A percentile compares a stretch with the other conserved stretches of the same genome.
These are phyloP conservation scores for Apiosordaria backusii DNA, from an alignment of 495 filamentous ascomycete genomes.

Conservation along the genomic window DNA sequence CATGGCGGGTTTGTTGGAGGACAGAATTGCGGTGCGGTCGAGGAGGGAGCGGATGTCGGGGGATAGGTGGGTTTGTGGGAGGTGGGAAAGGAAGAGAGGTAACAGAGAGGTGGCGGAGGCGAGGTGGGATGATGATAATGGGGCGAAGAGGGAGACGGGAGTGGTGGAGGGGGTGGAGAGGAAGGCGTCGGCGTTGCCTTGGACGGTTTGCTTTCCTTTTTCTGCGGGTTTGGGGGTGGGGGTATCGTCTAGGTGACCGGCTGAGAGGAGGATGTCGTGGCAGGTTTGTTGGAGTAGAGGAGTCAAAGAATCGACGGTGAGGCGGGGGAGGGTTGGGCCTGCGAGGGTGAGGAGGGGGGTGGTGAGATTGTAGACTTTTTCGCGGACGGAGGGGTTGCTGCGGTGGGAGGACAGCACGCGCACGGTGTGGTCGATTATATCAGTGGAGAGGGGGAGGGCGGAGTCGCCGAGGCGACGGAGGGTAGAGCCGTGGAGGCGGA, in stretches of 20 bases:
- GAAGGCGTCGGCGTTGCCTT: conserved; percentile 41
- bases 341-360: conserved; percentile 54
- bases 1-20: conserved; percentile 62
- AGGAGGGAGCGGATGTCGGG: conserved; percentile 64
- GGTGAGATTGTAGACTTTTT: conserved; percentile 56
- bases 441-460: conserved; percentile 52
- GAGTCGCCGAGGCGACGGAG: conserved; percentile 51
- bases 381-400: conserved; percentile 54
- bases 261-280: conserved; percentile 55
- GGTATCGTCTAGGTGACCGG: conserved; percentile 30
- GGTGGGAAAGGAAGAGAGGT: conserved; percentile 52
- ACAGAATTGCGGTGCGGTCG: conserved; percentile 73
- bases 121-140: conserved; percentile 20
- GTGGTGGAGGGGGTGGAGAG: conserved; percentile 28
- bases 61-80: conserved; percentile 59
- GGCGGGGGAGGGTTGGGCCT: conserved; percentile 62
- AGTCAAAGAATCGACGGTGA: conserved; percentile 54
- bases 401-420: conserved; percentile 66
- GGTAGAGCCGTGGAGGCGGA: conserved; percentile 55
- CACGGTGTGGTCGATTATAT: conserved; percentile 61
- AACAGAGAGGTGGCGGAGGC: conserved; percentile 59
- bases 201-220: conserved; percentile 34
- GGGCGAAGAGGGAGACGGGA: conserved; percentile 47
- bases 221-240: background rate
- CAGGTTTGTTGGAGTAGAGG: conserved; percentile 60